phyloP scores from a whole-genome alignment of 2,329 filamentous ascomycete species.

The Clonostachys rhizophaga region DNA sequence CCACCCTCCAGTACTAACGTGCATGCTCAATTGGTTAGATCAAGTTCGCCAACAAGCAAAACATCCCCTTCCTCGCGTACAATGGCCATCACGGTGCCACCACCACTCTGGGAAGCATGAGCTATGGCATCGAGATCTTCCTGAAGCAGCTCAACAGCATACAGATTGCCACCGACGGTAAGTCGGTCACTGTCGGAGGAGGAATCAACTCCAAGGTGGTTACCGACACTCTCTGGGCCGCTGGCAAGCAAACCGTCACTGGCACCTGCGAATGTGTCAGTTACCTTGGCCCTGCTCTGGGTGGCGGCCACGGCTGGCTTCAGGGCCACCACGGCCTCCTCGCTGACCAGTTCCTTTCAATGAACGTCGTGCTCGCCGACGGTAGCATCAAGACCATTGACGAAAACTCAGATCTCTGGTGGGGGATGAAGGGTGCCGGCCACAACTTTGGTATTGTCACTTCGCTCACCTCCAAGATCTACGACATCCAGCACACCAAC shows the following conservation, averaged over 20 bases:
- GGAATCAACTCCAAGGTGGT: slow-evolving; percentile 39
- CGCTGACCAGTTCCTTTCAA: slow-evolving; percentile 45
- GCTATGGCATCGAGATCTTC: slow-evolving; percentile 44
- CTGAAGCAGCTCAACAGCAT: slow-evolving; percentile 37
- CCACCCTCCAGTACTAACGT: background rate
- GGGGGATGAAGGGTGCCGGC: slow-evolving; percentile 52
- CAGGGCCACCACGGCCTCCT: slow-evolving; percentile 49
- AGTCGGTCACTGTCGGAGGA: slow-evolving; percentile 41
- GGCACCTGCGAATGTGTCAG: slow-evolving; percentile 49
- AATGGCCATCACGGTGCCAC: slow-evolving; percentile 48
- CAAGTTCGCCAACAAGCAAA: slow-evolving; percentile 36
- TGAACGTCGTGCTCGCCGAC: slow-evolving; percentile 46
- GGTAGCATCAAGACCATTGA: slow-evolving; percentile 33
- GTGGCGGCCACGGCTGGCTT: slow-evolving; percentile 52
- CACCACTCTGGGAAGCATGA: slow-evolving; percentile 40
- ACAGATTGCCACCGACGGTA: slow-evolving; percentile 30
- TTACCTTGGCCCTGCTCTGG: slow-evolving; percentile 42
- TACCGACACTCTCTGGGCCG: slow-evolving; percentile 40
- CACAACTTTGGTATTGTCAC: slow-evolving; percentile 59
- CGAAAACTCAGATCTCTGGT: slow-evolving; percentile 45
- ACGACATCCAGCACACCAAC: slow-evolving; percentile 29
- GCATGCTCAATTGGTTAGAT: slow-evolving; percentile 9
- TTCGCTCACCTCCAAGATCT: slow-evolving; percentile 39
- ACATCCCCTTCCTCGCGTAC: slow-evolving; percentile 45
- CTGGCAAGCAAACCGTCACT: slow-evolving; percentile 45